phyloP scores from a whole-genome alignment of 179 eudicot species.

The Camellia oleifera region DNA sequence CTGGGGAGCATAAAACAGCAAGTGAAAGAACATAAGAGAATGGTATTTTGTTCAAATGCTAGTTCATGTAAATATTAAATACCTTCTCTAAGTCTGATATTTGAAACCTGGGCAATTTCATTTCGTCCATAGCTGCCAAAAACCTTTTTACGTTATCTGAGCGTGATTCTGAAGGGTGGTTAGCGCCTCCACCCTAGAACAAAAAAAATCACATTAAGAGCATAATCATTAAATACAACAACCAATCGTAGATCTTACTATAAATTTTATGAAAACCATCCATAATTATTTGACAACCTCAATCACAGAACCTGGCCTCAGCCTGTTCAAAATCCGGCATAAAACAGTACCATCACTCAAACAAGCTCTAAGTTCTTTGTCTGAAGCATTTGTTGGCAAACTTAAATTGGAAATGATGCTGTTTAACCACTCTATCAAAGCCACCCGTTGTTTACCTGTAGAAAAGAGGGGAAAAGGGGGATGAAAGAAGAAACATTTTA shows the following conservation, averaged over 20 bases:
- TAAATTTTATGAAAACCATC: slow-evolving; percentile 2
- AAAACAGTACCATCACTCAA: slow-evolving; percentile 70
- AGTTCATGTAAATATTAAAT: slow-evolving; percentile 2
- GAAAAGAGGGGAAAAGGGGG: background rate
- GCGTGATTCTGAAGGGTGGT: slow-evolving; percentile 33
- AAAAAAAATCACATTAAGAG: background rate
- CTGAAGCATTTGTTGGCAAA: slow-evolving; percentile 71
- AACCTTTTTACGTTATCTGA: slow-evolving; percentile 55
- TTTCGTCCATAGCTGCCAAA: slow-evolving; percentile 60
- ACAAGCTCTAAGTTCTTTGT: slow-evolving; percentile 66
- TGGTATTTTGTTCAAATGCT: background rate
- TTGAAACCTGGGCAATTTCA: slow-evolving; percentile 75
- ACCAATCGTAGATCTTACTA: background rate
- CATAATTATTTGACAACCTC: slow-evolving; percentile 47
- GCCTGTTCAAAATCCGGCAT: slow-evolving; percentile 53
- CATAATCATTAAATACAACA: background rate
- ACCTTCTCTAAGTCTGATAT: slow-evolving; percentile 81
- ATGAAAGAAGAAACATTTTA: background rate
- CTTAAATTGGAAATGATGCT: slow-evolving; percentile 49
- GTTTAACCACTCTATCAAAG: slow-evolving; percentile 81
- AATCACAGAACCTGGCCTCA: slow-evolving; percentile 51
- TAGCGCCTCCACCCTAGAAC: slow-evolving; percentile 41
- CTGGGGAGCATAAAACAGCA: background rate
- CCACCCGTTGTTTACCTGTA: slow-evolving; percentile 61
- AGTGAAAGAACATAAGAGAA: background rate